A percentile compares a stretch with the other conserved stretches of the same genome.
phyloP scores from a whole-genome alignment of 2,329 filamentous ascomycete species.

The Hortaea werneckii region DNA sequence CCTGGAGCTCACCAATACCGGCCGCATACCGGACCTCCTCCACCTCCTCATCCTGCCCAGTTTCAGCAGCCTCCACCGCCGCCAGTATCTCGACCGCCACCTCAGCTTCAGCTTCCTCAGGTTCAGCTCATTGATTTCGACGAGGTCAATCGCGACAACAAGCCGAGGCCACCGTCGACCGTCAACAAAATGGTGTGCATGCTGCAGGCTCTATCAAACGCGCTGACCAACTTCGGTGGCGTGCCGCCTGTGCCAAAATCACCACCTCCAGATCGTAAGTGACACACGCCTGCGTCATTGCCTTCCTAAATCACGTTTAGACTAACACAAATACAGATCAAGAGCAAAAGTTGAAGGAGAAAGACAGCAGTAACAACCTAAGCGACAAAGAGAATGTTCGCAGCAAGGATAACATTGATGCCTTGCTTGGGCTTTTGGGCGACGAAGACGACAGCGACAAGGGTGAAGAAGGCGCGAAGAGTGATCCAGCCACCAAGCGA shows the following conservation, averaged over 20 bases:
- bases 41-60: background rate
- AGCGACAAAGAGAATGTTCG: background rate
- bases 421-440: conserved; percentile 17
- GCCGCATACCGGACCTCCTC: background rate
- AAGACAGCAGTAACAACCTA: background rate
- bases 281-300: background rate
- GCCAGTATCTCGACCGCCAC: background rate
- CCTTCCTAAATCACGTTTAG: background rate
- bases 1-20: background rate
- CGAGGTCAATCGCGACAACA: conserved; percentile 10
- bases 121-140: conserved; percentile 10
- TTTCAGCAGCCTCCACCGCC: background rate
- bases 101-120: conserved; percentile 2
- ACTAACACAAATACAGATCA: background rate
- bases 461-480: conserved; percentile 5
- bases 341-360: background rate
- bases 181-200: conserved; percentile 18
- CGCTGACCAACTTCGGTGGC: conserved; percentile 20
- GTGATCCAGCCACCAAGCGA: background rate
- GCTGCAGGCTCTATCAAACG: conserved; percentile 15
- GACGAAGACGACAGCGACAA: conserved; percentile 13
- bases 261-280: background rate
- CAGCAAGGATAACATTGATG: conserved; percentile 8
- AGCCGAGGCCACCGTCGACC: conserved; percentile 11
- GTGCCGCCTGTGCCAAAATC: conserved; percentile 8